Conservation (phyloP, 768 basidiomycete genomes). For the Cubamyces sp. region DNA sequence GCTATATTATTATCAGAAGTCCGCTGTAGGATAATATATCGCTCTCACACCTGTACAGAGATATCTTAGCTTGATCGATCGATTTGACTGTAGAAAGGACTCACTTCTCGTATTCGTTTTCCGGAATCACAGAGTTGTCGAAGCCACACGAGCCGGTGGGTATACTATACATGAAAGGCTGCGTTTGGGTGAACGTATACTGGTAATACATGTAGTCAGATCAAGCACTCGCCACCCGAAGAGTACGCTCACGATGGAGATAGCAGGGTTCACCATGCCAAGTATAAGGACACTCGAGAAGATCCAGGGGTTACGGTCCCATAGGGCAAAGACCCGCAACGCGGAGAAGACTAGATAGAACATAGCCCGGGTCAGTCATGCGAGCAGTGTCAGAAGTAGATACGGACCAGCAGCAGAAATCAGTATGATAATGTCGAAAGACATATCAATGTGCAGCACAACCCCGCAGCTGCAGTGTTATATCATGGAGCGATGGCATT, state of each 20-base stretch:
- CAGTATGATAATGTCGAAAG: neutral
- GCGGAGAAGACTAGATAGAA: neutral
- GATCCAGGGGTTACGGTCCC: neutral
- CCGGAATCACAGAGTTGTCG: too few relatives aligned
- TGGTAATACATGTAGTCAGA: neutral
- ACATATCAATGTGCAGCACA: neutral
- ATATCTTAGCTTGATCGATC: too few relatives aligned
- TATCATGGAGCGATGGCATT: too few relatives aligned
- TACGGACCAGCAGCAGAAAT: neutral
- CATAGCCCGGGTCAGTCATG: too few relatives aligned
- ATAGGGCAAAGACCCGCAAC: neutral
- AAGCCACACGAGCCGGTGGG: too few relatives aligned
- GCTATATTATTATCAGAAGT: too few relatives aligned
- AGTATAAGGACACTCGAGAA: neutral
- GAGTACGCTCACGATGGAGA: neutral
- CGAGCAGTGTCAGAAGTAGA: neutral
- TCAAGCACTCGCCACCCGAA: too few relatives aligned
- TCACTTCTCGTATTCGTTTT: too few relatives aligned
- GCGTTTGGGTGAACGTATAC: neutral
- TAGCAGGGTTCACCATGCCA: neutral
- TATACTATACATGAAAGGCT: neutral
- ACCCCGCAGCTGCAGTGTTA: neutral
- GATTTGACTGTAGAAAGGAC: too few relatives aligned
- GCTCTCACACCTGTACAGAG: too few relatives aligned
- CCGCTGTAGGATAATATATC: too few relatives aligned